phyloP scores from a whole-genome alignment of 2,329 filamentous ascomycete genomes.

The Sarocladiaceae sp. region DNA sequence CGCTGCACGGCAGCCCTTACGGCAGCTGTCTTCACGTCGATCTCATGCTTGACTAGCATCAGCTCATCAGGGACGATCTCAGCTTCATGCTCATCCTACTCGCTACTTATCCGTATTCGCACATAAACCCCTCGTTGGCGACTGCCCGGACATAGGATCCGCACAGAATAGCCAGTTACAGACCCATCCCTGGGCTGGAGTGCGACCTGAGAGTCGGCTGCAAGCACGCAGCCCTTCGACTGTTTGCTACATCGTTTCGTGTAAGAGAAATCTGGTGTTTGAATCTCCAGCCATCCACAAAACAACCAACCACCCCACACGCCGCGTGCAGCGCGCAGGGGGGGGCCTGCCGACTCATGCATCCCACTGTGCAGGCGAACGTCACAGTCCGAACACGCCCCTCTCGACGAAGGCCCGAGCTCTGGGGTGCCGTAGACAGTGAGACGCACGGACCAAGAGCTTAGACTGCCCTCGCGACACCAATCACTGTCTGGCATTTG shows the following conservation, averaged over 20 bases:
- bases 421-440: background rate
- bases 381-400: slow-evolving; percentile 11
- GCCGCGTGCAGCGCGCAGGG: slow-evolving; percentile 7
- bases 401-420: background rate
- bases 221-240: background rate
- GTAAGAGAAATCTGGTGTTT: slow-evolving; percentile 27
- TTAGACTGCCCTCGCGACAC: slow-evolving; percentile 16
- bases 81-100: too few relatives aligned
- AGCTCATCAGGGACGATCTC: background rate
- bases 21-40: too few relatives aligned
- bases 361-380: background rate
- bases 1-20: too few relatives aligned
- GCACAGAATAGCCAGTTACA: too few relatives aligned
- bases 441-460: slow-evolving; percentile 5
- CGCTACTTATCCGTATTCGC: background rate
- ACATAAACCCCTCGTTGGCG: background rate
- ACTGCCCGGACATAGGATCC: background rate
- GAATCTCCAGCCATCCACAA: slow-evolving; percentile 2
- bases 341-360: slow-evolving; percentile 5
- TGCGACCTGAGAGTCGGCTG: too few relatives aligned
- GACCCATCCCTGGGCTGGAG: too few relatives aligned
- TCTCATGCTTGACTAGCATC: background rate
- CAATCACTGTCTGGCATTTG: slow-evolving; percentile 25
- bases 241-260: slow-evolving; percentile 18
- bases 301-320: slow-evolving; percentile 19